Percentiles rank a stretch among this genome's conserved stretches.
These are phyloP conservation scores for Coemansia sp. DNA, from an alignment of 192 early-diverging fungal species.

Conservation along the genomic window DNA sequence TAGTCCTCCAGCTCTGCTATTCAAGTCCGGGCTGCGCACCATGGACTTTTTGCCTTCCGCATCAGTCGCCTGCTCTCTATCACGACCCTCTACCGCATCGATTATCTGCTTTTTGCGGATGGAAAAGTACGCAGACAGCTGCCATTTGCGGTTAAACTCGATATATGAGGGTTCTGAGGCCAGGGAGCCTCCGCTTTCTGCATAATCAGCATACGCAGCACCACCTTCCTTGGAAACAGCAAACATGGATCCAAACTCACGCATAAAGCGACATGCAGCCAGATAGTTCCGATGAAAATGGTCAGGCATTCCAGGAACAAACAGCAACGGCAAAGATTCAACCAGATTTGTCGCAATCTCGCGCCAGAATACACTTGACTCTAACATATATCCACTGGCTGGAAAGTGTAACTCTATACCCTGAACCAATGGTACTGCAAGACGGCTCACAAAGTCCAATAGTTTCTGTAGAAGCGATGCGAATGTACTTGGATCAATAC, in stretches of 20 bases:
- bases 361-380: conserved; percentile 35
- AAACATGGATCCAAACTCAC: conserved; percentile 25
- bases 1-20: background rate
- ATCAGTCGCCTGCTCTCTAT: background rate
- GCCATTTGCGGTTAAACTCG: conserved; percentile 50
- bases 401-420: conserved; percentile 16
- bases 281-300: conserved; percentile 42
- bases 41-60: background rate
- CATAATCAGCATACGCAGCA: background rate
- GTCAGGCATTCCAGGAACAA: conserved; percentile 46
- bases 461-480: conserved; percentile 13
- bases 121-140: conserved; percentile 44
- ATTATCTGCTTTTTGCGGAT: conserved; percentile 33
- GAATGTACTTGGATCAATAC: conserved; percentile 27
- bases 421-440: conserved; percentile 14
- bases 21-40: background rate
- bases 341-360: conserved; percentile 20
- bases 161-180: conserved; percentile 11
- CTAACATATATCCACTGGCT: conserved; percentile 9
- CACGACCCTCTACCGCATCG: conserved; percentile 13
- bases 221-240: background rate
- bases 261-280: conserved; percentile 15
- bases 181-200: background rate
- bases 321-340: conserved; percentile 29
- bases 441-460: conserved; percentile 13